These are phyloP conservation scores for Colletotrichum chrysophilum DNA, from an alignment of 2,329 filamentous ascomycete species.

Conservation along the genomic window DNA sequence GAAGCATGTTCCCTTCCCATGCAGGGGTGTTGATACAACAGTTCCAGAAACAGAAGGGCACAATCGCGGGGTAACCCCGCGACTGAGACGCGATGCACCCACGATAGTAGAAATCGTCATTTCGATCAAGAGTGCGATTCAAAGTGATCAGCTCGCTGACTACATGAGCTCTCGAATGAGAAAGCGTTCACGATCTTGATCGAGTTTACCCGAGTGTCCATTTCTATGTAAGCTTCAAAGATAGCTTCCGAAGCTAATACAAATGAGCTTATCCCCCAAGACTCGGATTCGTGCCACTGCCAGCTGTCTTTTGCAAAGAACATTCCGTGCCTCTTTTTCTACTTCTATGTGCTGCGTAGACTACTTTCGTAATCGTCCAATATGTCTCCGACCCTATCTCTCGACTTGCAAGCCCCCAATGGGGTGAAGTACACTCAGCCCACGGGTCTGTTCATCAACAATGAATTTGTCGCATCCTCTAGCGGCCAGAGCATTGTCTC, in stretches of 20 bases:
- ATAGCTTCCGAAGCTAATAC: not conserved
- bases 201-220: not conserved
- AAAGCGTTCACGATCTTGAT: not conserved
- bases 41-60: not conserved
- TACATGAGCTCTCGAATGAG: not conserved
- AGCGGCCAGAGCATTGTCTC: slow-evolving; percentile 60
- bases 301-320: not conserved
- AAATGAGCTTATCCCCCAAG: not conserved
- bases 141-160: not conserved
- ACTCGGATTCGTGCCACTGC: not conserved
- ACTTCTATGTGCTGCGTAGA: not conserved
- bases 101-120: not conserved
- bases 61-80: not conserved
- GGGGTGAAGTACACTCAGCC: slow-evolving; percentile 71
- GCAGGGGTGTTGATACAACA: not conserved
- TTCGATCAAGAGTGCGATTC: not conserved
- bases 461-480: slow-evolving; percentile 71
- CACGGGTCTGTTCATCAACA: slow-evolving; percentile 78
- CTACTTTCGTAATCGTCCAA: not conserved
- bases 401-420: slow-evolving; percentile 72
- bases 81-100: not conserved
- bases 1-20: not conserved
- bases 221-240: not conserved
- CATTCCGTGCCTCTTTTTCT: not conserved
- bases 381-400: slow-evolving; percentile 22